Base-by-base conservation (phyloP, 768 basidiomycete species). In the Tephrocybe rancida region DNA sequence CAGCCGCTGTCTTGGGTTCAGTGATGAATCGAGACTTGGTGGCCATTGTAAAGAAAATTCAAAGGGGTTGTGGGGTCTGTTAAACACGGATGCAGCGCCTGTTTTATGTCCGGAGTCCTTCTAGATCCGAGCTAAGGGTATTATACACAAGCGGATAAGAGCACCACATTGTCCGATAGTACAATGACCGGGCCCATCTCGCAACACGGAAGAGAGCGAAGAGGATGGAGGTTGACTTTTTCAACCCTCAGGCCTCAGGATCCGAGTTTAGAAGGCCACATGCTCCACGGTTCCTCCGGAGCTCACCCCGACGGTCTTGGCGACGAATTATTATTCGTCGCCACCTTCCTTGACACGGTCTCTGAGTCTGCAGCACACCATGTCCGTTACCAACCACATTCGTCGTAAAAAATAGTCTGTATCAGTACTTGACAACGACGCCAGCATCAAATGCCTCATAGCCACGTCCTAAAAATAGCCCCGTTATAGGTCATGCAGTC, bases 1-100 rank as follows among this genome's bases (percentile, higher is more conserved):
- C 93, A 45, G 90, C 90, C 34, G 84, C 79, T 0, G 90, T 92
- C 73, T 83, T 86, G 30, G 92, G 90, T 52, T 87, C 71, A 46
- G 69, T 57, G 57, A 93, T 71, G 68, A 88, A 91, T 45, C 65
- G 71, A 49, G 65, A 70, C 50, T 66, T 60, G 35, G 60, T 63
- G 44, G 66, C 52, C 72, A 75, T 74, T 45, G 2, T 51, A 22
- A 19, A 16, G 21, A 21, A 25, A 43, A 19, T 13, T 14, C 21
- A 27, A 37, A 48, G 49, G 25, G n/a, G 22, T 22, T 32, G 18
- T 39, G 27, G 48, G 51, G 42, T 7, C 30, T 32, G 30, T 6
- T 24, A 44, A 43, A 44, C 24, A 37, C 25, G n/a, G 39, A 18
- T 6, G 34, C 14, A 42, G 13, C 8, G 30, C 25, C 11, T 22